Evolutionary conservation across 257 asterid species (phyloP).

Genomic region (Knoxia roxburghii): DNA sequence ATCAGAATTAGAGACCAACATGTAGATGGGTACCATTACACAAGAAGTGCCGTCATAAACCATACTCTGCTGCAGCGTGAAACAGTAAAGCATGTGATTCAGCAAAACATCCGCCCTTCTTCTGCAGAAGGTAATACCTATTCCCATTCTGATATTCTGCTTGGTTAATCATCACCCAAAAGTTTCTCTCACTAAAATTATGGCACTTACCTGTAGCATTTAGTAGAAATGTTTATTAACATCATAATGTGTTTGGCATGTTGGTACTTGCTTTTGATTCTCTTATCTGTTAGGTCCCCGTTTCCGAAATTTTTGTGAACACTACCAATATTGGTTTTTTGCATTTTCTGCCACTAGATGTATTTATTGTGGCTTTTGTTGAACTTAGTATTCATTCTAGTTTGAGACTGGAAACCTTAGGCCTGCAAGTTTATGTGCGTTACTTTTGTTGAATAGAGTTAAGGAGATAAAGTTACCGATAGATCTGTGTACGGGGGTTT

Average conservation of each 20-base stretch:
- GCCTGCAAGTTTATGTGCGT: not conserved
- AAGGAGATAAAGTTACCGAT: too few relatives aligned
- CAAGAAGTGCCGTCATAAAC: slow-evolving; percentile 17
- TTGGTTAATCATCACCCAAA: not conserved
- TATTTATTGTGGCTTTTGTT: not conserved
- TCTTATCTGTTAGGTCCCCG: not conserved
- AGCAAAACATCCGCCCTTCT: slow-evolving; percentile 22
- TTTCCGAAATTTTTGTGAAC: not conserved
- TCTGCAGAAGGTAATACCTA: slow-evolving; percentile 9
- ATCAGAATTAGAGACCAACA: slow-evolving; percentile 9
- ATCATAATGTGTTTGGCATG: not conserved
- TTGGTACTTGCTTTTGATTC: not conserved
- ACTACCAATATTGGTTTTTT: not conserved
- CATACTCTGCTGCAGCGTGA: slow-evolving; percentile 27
- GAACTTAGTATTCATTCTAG: not conserved
- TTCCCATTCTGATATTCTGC: not conserved
- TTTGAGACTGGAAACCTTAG: not conserved
- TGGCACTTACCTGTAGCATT: too few relatives aligned
- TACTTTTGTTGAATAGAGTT: too few relatives aligned
- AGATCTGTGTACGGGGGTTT: too few relatives aligned
- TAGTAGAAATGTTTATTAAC: not conserved
- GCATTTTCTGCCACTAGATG: not conserved
- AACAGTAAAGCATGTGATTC: slow-evolving; percentile 34
- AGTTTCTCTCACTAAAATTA: not conserved
- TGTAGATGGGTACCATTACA: slow-evolving; percentile 11